These are phyloP conservation scores for Sporopachydermia quercuum DNA, from an alignment of 805 yeast genomes.

Conservation along the genomic window DNA sequence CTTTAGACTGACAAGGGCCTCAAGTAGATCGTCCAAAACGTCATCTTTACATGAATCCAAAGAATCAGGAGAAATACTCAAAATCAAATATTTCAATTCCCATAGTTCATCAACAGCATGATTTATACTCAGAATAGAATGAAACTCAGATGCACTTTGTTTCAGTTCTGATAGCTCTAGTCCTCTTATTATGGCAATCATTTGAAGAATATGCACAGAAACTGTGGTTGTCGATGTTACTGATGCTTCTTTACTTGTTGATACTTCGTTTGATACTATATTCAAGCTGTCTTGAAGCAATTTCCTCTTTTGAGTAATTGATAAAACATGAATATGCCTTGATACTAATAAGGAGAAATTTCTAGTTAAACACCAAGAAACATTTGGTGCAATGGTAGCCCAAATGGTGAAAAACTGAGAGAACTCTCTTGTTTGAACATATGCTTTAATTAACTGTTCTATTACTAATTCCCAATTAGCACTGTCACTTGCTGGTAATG, in stretches of 20 bases:
- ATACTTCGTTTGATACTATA: no score
- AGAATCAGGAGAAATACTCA: background rate
- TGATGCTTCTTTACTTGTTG: no score
- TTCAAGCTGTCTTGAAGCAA: background rate
- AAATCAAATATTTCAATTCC: background rate
- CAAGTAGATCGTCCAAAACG: background rate
- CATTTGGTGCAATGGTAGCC: background rate
- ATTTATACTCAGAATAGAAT: background rate
- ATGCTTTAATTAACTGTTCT: background rate
- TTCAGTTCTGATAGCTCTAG: background rate
- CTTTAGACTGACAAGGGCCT: background rate
- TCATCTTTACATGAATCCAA: background rate
- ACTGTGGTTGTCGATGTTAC: background rate
- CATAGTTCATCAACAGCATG: background rate
- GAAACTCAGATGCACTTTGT: background rate
- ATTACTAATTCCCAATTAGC: background rate
- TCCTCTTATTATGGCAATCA: background rate
- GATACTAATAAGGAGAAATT: background rate
- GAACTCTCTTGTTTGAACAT: background rate
- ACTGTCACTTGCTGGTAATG: background rate
- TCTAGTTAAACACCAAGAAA: background rate
- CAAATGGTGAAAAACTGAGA: background rate
- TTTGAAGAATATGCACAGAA: background rate
- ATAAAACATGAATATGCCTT: background rate
- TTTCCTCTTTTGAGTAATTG: background rate